Evolutionary conservation across 176 grass and related monocot species (phyloP).

Genomic region (Carex cristatella): DNA sequence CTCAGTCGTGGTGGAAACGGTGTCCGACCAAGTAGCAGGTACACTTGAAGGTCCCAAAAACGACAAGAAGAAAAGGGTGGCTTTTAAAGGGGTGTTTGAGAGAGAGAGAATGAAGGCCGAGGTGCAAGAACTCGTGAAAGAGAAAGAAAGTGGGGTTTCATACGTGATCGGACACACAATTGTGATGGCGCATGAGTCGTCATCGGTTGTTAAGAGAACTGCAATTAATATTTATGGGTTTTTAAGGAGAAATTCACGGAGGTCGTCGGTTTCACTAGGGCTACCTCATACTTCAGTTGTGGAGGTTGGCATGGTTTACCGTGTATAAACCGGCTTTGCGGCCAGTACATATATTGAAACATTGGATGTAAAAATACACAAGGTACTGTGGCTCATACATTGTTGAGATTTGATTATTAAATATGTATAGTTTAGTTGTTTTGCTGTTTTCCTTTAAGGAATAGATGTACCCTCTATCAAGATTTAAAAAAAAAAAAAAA

Average conservation of each 20-base stretch:
- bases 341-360: neutral
- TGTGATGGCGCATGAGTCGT: constrained; percentile 68
- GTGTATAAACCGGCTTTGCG: constrained; percentile 25
- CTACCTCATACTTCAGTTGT: constrained; percentile 70
- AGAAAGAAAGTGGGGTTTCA: constrained; percentile 74
- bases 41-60: constrained; percentile 26
- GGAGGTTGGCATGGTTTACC: constrained; percentile 87
- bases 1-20: constrained; percentile 33
- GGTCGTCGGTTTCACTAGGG: constrained; percentile 55
- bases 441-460: too few species aligned
- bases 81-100: constrained; percentile 30
- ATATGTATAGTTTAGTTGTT: too few species aligned
- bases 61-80: constrained; percentile 31
- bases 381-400: too few species aligned
- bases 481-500: neutral
- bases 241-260: constrained; percentile 76
- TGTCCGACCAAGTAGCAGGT: constrained; percentile 13
- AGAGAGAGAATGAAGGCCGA: constrained; percentile 27
- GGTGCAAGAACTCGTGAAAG: constrained; percentile 55
- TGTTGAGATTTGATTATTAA: too few species aligned
- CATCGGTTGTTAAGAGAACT: constrained; percentile 68
- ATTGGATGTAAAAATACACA: neutral
- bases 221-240: constrained; percentile 73
- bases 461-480: too few species aligned
- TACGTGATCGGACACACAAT: constrained; percentile 85